These are phyloP conservation scores for Alternaria viburni DNA, from an alignment of 2,329 filamentous ascomycete genomes.

Conservation along the genomic window DNA sequence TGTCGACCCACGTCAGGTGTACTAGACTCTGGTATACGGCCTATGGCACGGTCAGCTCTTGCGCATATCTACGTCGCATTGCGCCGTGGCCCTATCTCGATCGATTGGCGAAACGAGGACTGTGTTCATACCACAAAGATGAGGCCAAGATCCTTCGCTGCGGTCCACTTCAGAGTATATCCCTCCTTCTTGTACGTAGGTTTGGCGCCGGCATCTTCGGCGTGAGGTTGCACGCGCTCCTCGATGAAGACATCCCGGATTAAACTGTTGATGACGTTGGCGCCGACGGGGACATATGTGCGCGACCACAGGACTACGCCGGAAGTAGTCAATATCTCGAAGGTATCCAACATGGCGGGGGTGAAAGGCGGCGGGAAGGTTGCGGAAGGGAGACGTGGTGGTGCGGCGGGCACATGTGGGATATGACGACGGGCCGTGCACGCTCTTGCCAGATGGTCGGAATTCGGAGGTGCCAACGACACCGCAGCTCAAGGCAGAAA, in stretches of 20 bases:
- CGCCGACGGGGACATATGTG: conserved; percentile 78
- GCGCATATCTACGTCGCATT: not conserved
- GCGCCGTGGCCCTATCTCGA: not conserved
- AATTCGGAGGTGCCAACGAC: conserved; percentile 14
- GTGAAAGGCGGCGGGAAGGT: conserved; percentile 1
- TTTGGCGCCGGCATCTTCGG: conserved; percentile 68
- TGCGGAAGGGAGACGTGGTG: conserved; percentile 1
- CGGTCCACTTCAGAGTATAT: conserved; percentile 93
- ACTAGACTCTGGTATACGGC: conserved; percentile 96
- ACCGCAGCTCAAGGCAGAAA: conserved; percentile 17
- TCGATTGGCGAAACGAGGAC: conserved; percentile 28
- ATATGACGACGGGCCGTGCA: conserved; percentile 39
- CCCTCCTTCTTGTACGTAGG: conserved; percentile 87
- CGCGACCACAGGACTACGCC: conserved; percentile 97
- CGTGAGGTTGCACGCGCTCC: conserved; percentile 73
- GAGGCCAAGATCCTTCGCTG: conserved; percentile 87
- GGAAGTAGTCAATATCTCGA: conserved; percentile 94
- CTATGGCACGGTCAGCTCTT: conserved; percentile 53
- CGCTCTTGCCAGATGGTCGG: conserved; percentile 30
- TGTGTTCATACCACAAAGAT: conserved; percentile 79
- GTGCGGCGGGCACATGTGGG: conserved; percentile 11
- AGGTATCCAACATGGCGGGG: conserved; percentile 84
- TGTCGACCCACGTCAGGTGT: conserved; percentile 95
- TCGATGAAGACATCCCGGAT: conserved; percentile 98
- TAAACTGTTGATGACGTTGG: conserved; percentile 88